phyloP scores from a whole-genome alignment of 495 filamentous ascomycete species.

The Thozetella sp. region DNA sequence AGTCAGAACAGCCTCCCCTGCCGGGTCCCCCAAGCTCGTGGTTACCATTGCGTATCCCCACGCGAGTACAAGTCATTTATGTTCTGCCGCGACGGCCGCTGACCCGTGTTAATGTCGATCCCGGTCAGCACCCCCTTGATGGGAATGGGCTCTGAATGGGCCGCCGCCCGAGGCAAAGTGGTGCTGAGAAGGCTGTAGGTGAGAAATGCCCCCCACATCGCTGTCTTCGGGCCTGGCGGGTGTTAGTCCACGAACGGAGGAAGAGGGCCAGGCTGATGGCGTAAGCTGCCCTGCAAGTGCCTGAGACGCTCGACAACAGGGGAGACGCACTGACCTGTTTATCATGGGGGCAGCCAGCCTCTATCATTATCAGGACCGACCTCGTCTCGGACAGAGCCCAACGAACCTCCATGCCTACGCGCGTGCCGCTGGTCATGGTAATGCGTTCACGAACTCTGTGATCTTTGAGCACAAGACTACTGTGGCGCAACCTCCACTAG shows the following conservation, averaged over 20 bases:
- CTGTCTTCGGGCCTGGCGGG: slow-evolving; percentile 7
- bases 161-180: slow-evolving; percentile 10
- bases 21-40: not conserved
- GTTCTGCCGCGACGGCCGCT: slow-evolving; percentile 32
- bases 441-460: slow-evolving; percentile 26
- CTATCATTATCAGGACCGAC: not conserved
- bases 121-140: slow-evolving; percentile 36
- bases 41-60: slow-evolving; percentile 39
- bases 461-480: slow-evolving; percentile 17
- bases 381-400: not conserved
- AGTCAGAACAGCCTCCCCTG: slow-evolving; percentile 8
- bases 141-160: slow-evolving; percentile 19
- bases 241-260: not conserved
- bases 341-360: slow-evolving; percentile 8
- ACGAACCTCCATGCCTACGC: not conserved
- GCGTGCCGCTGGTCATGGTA: slow-evolving; percentile 8
- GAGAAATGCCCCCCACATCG: slow-evolving; percentile 10
- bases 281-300: not conserved
- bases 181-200: slow-evolving; percentile 1
- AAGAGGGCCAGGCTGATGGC: not conserved
- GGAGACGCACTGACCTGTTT: slow-evolving; percentile 9
- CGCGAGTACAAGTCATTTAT: slow-evolving; percentile 35
- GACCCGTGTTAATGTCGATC: slow-evolving; percentile 30
- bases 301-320: not conserved
- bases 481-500: not conserved